phyloP scores from a whole-genome alignment of 306 rosid species.

The Vigna trinervia region DNA sequence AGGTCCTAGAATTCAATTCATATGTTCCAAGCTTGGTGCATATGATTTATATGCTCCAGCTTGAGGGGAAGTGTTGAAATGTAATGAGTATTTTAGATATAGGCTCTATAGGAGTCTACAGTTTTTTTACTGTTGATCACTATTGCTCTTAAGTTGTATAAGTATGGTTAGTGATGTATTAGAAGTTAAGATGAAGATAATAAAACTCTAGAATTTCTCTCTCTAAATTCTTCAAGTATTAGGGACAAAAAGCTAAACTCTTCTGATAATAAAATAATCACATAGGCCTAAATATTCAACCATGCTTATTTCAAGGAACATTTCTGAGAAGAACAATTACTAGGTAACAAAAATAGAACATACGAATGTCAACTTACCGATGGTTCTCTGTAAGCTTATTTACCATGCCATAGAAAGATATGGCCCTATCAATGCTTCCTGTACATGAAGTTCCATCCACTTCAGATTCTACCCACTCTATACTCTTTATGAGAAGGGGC shows the following conservation, averaged over 20 bases:
- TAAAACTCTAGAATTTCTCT: no score
- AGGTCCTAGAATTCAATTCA: no score
- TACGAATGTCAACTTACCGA: slow-evolving; percentile 61
- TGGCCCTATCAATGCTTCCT: slow-evolving; percentile 73
- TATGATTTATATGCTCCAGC: no score
- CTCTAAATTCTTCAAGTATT: no score
- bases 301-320: slow-evolving; percentile 20
- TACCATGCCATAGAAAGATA: slow-evolving; percentile 84
- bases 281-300: slow-evolving; percentile 12
- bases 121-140: no score
- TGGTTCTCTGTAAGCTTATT: slow-evolving; percentile 82
- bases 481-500: slow-evolving; percentile 82
- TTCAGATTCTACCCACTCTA: slow-evolving; percentile 89
- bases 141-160: no score
- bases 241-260: slow-evolving; percentile 7
- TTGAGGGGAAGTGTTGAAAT: no score
- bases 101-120: no score
- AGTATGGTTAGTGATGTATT: no score
- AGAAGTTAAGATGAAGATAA: no score
- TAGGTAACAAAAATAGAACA: not conserved
- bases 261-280: slow-evolving; percentile 1
- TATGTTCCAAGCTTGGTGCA: no score
- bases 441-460: slow-evolving; percentile 53
- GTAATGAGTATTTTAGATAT: no score
- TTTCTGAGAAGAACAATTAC: slow-evolving; percentile 11